Evolutionary conservation across 2,329 filamentous ascomycete species (phyloP).

Genomic region (Sporothrix sp.): DNA sequence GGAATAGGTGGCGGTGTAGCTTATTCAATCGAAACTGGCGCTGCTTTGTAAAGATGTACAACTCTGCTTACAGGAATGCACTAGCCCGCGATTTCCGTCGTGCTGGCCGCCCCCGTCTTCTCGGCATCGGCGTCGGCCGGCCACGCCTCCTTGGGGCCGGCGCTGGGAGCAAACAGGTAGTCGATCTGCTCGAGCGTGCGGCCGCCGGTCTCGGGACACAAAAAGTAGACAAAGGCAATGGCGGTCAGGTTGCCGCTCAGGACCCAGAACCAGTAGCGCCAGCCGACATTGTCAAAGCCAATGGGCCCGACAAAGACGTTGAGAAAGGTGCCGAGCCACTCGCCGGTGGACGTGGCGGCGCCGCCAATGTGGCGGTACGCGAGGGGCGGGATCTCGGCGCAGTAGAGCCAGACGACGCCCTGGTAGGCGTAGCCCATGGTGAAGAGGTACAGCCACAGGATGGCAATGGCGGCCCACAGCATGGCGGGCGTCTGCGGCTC

Average conservation of each 20-base stretch:
- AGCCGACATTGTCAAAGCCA: conserved; percentile 3
- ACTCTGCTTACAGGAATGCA: too few relatives aligned
- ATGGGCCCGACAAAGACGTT: conserved; percentile 5
- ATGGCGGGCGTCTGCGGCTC: neutral
- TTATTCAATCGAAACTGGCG: too few relatives aligned
- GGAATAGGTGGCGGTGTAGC: too few relatives aligned
- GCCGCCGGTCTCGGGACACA: conserved; percentile 4
- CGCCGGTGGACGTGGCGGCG: neutral
- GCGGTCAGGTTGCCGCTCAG: neutral
- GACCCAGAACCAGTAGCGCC: conserved; percentile 2
- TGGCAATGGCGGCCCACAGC: neutral
- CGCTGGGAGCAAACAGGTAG: neutral
- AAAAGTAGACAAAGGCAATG: neutral
- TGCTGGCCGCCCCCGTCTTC: neutral
- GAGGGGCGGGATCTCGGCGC: conserved; percentile 3
- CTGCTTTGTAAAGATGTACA: neutral
- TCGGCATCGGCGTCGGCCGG: neutral
- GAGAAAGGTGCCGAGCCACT: conserved; percentile 1
- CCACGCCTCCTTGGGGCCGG: neutral
- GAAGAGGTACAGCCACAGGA: neutral
- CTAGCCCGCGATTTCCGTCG: neutral
- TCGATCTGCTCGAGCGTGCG: conserved; percentile 4
- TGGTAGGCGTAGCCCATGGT: conserved; percentile 1
- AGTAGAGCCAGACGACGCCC: neutral
- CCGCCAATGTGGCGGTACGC: conserved; percentile 5